Percentiles rank a stretch among this genome's conserved stretches.
Evolutionary conservation across 169 alveolate genomes (phyloP).

Genomic region (Eimeria acervulina): DNA sequence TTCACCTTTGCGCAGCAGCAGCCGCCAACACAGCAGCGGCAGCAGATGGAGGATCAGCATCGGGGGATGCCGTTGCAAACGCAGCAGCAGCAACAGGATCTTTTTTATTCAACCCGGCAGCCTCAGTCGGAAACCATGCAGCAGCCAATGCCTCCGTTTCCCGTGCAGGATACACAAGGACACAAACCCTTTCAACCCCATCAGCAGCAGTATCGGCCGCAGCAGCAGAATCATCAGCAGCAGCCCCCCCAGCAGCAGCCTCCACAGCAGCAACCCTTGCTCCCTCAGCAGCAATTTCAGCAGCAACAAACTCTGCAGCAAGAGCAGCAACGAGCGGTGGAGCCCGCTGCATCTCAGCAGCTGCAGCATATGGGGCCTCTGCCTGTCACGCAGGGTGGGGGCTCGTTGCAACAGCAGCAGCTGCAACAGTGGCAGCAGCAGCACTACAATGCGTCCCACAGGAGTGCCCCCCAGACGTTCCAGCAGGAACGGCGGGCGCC

Average conservation of each 20-base stretch:
- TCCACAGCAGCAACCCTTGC: conserved; percentile 19
- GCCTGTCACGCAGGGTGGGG: background rate
- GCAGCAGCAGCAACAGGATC: conserved; percentile 8
- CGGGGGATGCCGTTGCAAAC: conserved; percentile 14
- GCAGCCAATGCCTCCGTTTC: background rate
- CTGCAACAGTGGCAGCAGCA: conserved; percentile 54
- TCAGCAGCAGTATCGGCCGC: conserved; percentile 42
- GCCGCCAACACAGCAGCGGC: background rate
- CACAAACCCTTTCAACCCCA: conserved; percentile 10
- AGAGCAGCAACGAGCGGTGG: conserved; percentile 21
- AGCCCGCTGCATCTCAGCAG: conserved; percentile 15
- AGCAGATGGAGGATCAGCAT: background rate
- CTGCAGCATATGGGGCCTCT: conserved; percentile 41
- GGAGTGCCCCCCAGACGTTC: background rate
- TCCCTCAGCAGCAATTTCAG: conserved; percentile 41
- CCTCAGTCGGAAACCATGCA: background rate
- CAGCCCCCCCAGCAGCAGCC: background rate
- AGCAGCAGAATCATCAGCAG: background rate
- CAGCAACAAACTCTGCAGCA: conserved; percentile 3
- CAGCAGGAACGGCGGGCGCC: conserved; percentile 48
- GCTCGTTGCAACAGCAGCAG: background rate
- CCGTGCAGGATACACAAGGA: conserved; percentile 8
- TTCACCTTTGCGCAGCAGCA: background rate
- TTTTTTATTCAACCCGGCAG: background rate
- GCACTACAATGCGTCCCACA: conserved; percentile 27